Base-by-base conservation (phyloP, 345 rosid species). In the Eucalyptus dawsonii region DNA sequence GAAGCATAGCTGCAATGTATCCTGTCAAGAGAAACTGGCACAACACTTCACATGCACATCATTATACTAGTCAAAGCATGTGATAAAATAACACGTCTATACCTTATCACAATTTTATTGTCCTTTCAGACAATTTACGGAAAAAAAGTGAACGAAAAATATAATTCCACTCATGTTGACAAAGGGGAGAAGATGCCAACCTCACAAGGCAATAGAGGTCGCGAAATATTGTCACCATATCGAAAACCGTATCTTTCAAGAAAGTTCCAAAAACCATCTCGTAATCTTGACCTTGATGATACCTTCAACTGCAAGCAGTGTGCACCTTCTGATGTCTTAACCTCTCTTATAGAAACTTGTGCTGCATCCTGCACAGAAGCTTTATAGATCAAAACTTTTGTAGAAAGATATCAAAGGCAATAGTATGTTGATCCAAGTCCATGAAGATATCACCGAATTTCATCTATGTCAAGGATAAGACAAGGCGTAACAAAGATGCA, bases 181-280 rank as follows among this genome's bases (percentile, higher is more conserved):
- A n/a, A 86, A 54, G 60, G 29, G 65, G 87, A 86, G 87, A 76
- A 76, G 85, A 40, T 11, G 51, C 92, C 89, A 93, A 98, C 99
- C 99, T 98, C 99, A 87, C 94, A 93, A 50, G 99, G 96, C 87
- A 98, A 98, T 91, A 98, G 92, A 60, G 97, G 88, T 34, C 99
- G 93, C 14, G 88, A 93, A 62, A 60, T 44, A 53, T 86, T 87
- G 37, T 92, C 92, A 87, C 99, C 98, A 88, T 97, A 97, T 90
- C 94, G 95, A 87, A 95, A 97, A 89, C 99, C 99, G 88, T 96
- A 98, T 95, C 95, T 94, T 88, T 95, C 98, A 88, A 98, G 89
- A 90, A 98, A 98, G 86, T 92, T 95, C 99, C 99, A 98, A 90
- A 89, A 90, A 86, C 94, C 94, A 11, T 91, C 91, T 21, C 15